Evolutionary conservation across 768 basidiomycete genomes (phyloP), one percentile per base, ranked within the genome.

Genomic region (Crucibulum laeve): DNA sequence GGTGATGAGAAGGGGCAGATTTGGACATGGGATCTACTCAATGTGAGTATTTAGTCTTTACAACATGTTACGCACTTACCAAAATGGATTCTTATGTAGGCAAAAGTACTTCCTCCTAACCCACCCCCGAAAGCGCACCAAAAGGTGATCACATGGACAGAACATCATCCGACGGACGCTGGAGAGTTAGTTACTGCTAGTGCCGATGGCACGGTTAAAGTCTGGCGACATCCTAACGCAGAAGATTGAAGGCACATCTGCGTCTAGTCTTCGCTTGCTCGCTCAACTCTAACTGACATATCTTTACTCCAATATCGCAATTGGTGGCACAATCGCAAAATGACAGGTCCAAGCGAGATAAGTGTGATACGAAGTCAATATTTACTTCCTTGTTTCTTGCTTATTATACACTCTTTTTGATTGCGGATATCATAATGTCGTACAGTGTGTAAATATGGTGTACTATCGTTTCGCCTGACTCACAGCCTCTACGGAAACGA

Each of bases 21-120:
- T 2, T 96, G 91, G 91, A 80, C 80, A 32, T 99, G 94, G 94
- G 91, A 95, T 53, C 68, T 97, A 46, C 77, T 97, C 17, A 87
- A 91, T 60, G 94, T 94, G 63, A 57, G 61, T 55, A 40, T 14
- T 33, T 38, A 24, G 30, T 35, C 22, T 41, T 18, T 39, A 40
- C 22, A 15, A 33, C 35, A 40, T 40, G 35, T 46, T 19, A 32
- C 26, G 25, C 42, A 13, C 25, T 38, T 35, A 35, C 24, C 34
- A 46, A 35, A 39, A n/a, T n/a, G n/a, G n/a, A n/a, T n/a, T 38
- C 51, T 49, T 46, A 42, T 30, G 19, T 51, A 94, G 93, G 90
- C 80, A 6, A 81, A 79, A 44, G 67, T 81, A 13, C 53, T 91
- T 13, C 71, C 77, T 43, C 84, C 84, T 21, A 82, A 80, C 46